Conservation (phyloP, 1,284 basidiomycete species). For the Ustilago sp. region DNA sequence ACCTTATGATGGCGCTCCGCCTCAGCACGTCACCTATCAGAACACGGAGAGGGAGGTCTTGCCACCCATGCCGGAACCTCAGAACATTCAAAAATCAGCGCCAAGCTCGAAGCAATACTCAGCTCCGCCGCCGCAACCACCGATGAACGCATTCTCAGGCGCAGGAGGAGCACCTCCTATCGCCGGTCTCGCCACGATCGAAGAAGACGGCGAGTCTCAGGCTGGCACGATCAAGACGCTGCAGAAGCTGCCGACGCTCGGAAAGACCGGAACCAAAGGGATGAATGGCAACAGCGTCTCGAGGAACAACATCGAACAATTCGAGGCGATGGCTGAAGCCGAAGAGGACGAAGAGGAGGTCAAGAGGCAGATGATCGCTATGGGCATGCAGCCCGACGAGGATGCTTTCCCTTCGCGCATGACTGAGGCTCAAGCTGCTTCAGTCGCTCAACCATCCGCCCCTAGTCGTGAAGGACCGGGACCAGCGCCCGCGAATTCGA, state of each 20-base stretch:
- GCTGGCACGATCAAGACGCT: constrained; percentile 59
- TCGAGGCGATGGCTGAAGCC: constrained; percentile 54
- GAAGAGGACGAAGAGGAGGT: constrained; percentile 58
- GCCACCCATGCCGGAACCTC: constrained; percentile 38
- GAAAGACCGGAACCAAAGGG: constrained; percentile 39
- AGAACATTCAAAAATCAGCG: constrained; percentile 10
- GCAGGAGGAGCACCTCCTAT: constrained; percentile 17
- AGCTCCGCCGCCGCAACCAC: constrained; percentile 23
- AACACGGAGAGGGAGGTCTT: constrained; percentile 11
- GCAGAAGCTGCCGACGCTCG: constrained; percentile 40
- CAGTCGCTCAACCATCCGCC: neutral
- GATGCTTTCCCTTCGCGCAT: constrained; percentile 29
- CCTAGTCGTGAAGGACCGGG: neutral
- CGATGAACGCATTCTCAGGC: neutral
- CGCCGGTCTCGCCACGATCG: constrained; percentile 57
- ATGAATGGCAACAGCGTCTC: constrained; percentile 48
- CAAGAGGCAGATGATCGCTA: constrained; percentile 49
- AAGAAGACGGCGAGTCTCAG: constrained; percentile 59
- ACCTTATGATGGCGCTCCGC: constrained; percentile 10
- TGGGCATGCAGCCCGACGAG: constrained; percentile 57
- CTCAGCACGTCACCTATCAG: constrained; percentile 15
- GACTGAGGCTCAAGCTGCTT: neutral
- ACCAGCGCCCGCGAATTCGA: constrained; percentile 9
- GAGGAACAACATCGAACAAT: constrained; percentile 55
- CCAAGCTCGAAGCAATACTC: constrained; percentile 22